phyloP scores from a whole-genome alignment of 1,139 yeast species.

The Lodderomyces metapsilosis region DNA sequence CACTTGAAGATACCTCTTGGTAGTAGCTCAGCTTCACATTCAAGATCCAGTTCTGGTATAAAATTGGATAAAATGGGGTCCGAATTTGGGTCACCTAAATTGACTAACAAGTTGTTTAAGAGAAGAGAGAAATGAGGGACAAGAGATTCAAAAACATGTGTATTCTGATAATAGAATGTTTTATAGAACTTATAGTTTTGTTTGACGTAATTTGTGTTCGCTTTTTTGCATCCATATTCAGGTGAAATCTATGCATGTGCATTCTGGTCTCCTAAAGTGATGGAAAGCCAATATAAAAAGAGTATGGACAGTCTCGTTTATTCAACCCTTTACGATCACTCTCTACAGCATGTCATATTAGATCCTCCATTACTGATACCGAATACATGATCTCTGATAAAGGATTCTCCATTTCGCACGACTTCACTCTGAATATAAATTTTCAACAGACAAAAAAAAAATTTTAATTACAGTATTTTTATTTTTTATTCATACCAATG shows the following conservation, averaged over 20 bases:
- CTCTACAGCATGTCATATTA: too few species aligned
- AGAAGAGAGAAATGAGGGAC: conserved; percentile 1
- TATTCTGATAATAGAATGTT: background rate
- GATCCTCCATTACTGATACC: too few species aligned
- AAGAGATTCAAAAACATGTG: too few species aligned
- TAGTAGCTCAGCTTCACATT: conserved; percentile 10
- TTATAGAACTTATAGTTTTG: background rate
- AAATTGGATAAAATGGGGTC: conserved; percentile 8
- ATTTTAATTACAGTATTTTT: background rate
- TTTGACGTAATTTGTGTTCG: background rate
- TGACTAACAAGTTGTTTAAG: conserved; percentile 1
- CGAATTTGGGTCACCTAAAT: conserved; percentile 1
- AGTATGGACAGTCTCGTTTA: too few species aligned
- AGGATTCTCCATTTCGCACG: background rate
- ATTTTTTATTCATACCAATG: too few species aligned
- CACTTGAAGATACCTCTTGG: conserved; percentile 8
- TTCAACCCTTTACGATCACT: too few species aligned
- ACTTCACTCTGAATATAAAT: background rate
- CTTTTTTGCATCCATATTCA: background rate
- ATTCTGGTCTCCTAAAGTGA: too few species aligned
- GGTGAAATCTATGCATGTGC: too few species aligned
- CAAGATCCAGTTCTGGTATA: conserved; percentile 8
- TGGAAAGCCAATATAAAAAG: too few species aligned
- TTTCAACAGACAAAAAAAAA: background rate
- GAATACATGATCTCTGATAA: background rate